phyloP scores from a whole-genome alignment of 2,329 filamentous ascomycete species.

The Zymoseptoria passerinii region DNA sequence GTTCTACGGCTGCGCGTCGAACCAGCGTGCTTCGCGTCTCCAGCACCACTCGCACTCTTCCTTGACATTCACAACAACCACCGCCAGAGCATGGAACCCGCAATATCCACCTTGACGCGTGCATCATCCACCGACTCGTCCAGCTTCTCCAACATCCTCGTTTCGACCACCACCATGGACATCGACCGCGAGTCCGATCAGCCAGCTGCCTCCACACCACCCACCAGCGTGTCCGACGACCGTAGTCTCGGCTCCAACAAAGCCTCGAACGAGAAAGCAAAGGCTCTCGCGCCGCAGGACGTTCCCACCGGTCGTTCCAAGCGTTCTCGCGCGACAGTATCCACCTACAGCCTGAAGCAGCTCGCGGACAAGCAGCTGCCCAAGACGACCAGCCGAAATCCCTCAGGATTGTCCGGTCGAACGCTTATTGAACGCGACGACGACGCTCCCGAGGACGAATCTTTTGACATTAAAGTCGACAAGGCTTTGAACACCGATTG shows the following conservation, averaged over 20 bases:
- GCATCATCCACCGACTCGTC: slow-evolving; percentile 36
- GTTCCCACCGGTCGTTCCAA: slow-evolving; percentile 40
- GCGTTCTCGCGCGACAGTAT: slow-evolving; percentile 48
- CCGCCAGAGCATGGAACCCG: slow-evolving; percentile 3
- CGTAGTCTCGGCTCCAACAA: slow-evolving; percentile 43
- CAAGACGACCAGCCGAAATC: slow-evolving; percentile 37
- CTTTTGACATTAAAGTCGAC: slow-evolving; percentile 32
- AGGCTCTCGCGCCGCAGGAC: slow-evolving; percentile 7
- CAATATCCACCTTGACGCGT: slow-evolving; percentile 22
- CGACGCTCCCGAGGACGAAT: slow-evolving; percentile 16
- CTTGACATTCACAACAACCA: not conserved
- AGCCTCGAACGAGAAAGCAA: slow-evolving; percentile 18
- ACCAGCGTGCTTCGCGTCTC: not conserved
- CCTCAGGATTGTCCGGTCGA: slow-evolving; percentile 29
- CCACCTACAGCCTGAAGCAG: slow-evolving; percentile 52
- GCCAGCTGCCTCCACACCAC: slow-evolving; percentile 57
- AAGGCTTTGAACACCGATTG: slow-evolving; percentile 41
- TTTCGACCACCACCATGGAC: slow-evolving; percentile 25
- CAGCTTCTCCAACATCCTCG: slow-evolving; percentile 34
- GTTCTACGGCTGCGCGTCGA: not conserved
- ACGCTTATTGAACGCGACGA: slow-evolving; percentile 22
- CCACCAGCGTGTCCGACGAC: slow-evolving; percentile 57
- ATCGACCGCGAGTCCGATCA: slow-evolving; percentile 33
- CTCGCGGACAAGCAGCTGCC: slow-evolving; percentile 23
- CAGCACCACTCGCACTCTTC: not conserved